phyloP scores from a whole-genome alignment of 2,329 filamentous ascomycete species.

The Sporothrix euskadiensis region DNA sequence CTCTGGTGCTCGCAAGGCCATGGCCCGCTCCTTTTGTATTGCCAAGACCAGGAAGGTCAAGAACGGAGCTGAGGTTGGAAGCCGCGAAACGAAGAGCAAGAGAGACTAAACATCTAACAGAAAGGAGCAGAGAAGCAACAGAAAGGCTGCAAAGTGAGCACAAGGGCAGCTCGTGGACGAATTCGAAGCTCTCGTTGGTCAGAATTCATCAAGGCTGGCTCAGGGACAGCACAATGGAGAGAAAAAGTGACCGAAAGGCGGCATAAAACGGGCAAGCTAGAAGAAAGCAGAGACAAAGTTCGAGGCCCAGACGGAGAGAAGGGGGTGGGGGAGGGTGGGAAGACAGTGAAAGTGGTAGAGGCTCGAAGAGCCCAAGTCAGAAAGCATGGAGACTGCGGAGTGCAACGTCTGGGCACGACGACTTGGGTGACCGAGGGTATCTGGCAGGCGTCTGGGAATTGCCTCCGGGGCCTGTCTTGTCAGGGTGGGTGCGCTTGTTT shows the following conservation, averaged over 20 bases:
- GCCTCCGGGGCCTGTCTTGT: background rate
- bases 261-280: slow-evolving; percentile 12
- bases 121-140: background rate
- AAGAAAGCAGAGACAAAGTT: background rate
- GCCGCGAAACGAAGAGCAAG: background rate
- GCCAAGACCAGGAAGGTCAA: slow-evolving; percentile 23
- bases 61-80: slow-evolving; percentile 1
- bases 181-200: slow-evolving; percentile 25
- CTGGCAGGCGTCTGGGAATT: background rate
- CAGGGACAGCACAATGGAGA: background rate
- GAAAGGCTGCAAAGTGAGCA: background rate
- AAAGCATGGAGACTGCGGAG: background rate
- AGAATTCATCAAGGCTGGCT: background rate
- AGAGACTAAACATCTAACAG: too few relatives aligned
- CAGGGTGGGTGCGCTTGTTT: slow-evolving; percentile 7
- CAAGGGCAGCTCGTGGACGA: slow-evolving; percentile 25
- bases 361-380: too few relatives aligned
- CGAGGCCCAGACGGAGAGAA: background rate
- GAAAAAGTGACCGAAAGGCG: background rate
- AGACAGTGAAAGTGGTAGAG: background rate
- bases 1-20: background rate
- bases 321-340: background rate
- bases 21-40: slow-evolving; percentile 26
- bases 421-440: slow-evolving; percentile 10
- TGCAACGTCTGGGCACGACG: slow-evolving; percentile 9